phyloP scores from a whole-genome alignment of 2,329 filamentous ascomycete species.

The Aureobasidium melanogenum region DNA sequence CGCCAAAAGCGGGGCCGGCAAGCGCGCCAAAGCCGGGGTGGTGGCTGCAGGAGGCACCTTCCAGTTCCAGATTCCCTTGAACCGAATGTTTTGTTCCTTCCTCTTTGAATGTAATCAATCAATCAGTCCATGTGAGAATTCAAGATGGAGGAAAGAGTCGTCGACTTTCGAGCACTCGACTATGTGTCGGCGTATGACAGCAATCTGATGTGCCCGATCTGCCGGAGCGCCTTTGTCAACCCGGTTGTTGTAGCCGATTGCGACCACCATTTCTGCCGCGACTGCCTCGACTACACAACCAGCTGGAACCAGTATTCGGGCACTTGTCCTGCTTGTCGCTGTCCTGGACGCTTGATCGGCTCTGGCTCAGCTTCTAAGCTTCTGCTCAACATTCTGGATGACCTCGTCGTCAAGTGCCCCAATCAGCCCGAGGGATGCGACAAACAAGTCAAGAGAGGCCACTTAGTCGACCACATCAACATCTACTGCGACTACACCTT shows the following conservation, averaged over 20 bases:
- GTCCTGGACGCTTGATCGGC: conserved; percentile 31
- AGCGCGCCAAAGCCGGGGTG: neutral
- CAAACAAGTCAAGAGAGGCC: conserved; percentile 44
- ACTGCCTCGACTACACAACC: conserved; percentile 46
- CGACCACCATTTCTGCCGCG: conserved; percentile 55
- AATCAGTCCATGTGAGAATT: neutral
- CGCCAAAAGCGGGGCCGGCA: neutral
- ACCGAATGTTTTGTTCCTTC: neutral
- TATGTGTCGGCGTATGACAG: conserved; percentile 48
- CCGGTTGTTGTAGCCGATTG: conserved; percentile 49
- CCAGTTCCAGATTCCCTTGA: too few species aligned
- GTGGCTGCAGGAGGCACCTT: neutral
- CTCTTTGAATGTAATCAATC: neutral
- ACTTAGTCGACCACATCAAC: conserved; percentile 51
- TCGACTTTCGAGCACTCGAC: conserved; percentile 51
- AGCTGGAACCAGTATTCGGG: conserved; percentile 25
- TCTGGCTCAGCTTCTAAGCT: conserved; percentile 38
- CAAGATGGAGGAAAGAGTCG: conserved; percentile 11
- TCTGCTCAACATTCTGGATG: conserved; percentile 53
- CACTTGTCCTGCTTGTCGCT: conserved; percentile 50
- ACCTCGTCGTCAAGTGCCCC: conserved; percentile 52
- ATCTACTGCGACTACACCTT: conserved; percentile 50
- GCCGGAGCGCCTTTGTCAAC: conserved; percentile 52
- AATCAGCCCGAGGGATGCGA: conserved; percentile 45
- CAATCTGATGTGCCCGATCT: conserved; percentile 57